Percentiles rank a stretch among this genome's conserved stretches.
phyloP scores from a whole-genome alignment of 768 basidiomycete genomes.

The Melanogaster broomeanus region DNA sequence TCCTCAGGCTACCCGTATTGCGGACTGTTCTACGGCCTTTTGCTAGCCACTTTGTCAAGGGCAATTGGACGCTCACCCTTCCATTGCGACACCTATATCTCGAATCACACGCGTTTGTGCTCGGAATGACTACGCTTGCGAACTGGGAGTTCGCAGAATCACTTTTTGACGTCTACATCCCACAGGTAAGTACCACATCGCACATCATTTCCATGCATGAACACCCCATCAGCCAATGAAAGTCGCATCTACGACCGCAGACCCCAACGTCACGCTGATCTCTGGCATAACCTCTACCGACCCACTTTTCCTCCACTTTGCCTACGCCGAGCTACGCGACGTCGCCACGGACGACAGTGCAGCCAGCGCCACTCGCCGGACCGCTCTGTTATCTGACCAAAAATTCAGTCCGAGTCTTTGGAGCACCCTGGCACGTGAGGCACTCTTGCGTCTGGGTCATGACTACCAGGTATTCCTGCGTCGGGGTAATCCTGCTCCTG shows the following conservation, averaged over 20 bases:
- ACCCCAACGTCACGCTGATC: conserved; percentile 57
- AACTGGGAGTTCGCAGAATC: conserved; percentile 66
- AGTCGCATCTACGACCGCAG: conserved; percentile 45
- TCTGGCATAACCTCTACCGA: conserved; percentile 64
- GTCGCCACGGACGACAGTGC: conserved; percentile 48
- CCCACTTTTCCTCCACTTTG: conserved; percentile 57
- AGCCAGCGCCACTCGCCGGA: conserved; percentile 45
- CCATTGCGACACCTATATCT: conserved; percentile 48
- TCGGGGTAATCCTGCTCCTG: conserved; percentile 49
- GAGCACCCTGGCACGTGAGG: conserved; percentile 57
- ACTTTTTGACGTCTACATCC: conserved; percentile 59
- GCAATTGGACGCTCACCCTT: conserved; percentile 54
- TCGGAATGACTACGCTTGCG: conserved; percentile 52
- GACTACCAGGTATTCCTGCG: conserved; percentile 71
- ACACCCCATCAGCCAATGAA: conserved; percentile 43
- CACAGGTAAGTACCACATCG: conserved; percentile 44
- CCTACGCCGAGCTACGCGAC: conserved; percentile 61
- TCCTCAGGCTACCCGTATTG: conserved; percentile 57
- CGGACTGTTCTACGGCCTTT: conserved; percentile 56
- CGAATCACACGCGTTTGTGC: conserved; percentile 47
- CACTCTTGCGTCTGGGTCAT: conserved; percentile 58
- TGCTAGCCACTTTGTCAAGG: conserved; percentile 60
- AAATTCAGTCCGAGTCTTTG: conserved; percentile 66
- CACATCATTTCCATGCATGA: background rate
- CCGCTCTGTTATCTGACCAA: conserved; percentile 66